Evolutionary conservation across 768 basidiomycete species (phyloP).

Genomic region (Hericium coralloides): DNA sequence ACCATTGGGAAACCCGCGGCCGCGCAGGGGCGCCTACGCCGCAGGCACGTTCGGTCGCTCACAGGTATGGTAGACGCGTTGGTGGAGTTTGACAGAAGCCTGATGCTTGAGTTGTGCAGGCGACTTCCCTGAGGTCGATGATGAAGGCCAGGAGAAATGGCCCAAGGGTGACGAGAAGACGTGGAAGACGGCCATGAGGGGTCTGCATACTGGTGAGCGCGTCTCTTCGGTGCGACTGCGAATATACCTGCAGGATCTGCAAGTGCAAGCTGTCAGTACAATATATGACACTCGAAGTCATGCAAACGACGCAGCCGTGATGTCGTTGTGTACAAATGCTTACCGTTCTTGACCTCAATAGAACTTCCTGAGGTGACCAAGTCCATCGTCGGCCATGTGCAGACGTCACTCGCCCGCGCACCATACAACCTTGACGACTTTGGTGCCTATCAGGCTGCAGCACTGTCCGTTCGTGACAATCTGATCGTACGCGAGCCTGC

Average conservation of each 20-base stretch:
- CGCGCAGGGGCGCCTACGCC: not conserved
- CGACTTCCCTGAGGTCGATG: constrained; percentile 72
- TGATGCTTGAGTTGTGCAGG: constrained; percentile 35
- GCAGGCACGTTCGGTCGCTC: constrained; percentile 23
- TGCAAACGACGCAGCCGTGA: not conserved
- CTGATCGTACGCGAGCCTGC: constrained; percentile 44
- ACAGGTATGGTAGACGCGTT: constrained; percentile 36
- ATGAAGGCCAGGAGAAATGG: constrained; percentile 76
- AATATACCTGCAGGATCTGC: too few relatives aligned
- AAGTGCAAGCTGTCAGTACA: too few relatives aligned
- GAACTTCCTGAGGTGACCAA: constrained; percentile 57
- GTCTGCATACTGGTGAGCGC: constrained; percentile 43
- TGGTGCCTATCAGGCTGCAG: constrained; percentile 88
- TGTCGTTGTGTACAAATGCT: not conserved
- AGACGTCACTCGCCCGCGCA: constrained; percentile 85
- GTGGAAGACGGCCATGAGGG: constrained; percentile 59
- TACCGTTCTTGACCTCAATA: constrained; percentile 18
- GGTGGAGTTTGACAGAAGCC: not conserved
- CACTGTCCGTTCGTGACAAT: constrained; percentile 81
- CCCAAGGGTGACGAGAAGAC: constrained; percentile 68
- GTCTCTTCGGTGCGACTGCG: not conserved
- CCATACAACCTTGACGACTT: constrained; percentile 82
- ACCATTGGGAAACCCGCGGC: constrained; percentile 6
- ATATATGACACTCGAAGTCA: too few relatives aligned
- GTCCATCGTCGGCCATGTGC: constrained; percentile 75